Conservation (phyloP, 257 asterid species). For the Echites panduratus region DNA sequence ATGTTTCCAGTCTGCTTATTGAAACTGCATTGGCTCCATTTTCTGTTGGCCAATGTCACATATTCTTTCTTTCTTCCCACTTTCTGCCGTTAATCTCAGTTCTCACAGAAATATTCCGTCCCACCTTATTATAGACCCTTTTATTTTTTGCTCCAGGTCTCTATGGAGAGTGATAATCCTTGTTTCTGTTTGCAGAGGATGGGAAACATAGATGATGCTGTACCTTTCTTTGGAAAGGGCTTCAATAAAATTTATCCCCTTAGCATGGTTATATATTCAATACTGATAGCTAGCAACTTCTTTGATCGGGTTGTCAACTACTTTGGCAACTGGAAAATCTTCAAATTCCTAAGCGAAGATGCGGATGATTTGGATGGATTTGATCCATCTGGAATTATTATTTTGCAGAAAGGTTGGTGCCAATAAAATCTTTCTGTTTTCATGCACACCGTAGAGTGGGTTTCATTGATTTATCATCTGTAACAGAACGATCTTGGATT, state of each 20-base stretch:
- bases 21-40: background rate
- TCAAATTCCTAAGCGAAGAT: conserved; percentile 47
- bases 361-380: conserved; percentile 63
- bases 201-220: conserved; percentile 86
- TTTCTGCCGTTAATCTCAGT: background rate
- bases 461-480: background rate
- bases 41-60: background rate
- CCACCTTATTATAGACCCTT: background rate
- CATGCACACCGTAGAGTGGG: background rate
- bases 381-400: conserved; percentile 60
- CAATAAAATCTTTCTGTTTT: background rate
- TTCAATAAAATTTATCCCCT: conserved; percentile 77
- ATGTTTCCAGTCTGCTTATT: background rate
- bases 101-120: no score
- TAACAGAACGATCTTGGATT: conserved; percentile 62
- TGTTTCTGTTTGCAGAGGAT: conserved; percentile 49
- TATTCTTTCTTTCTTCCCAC: background rate
- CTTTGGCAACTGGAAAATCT: conserved; percentile 70
- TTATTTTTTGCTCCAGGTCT: background rate
- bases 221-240: conserved; percentile 76
- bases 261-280: conserved; percentile 66
- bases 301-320: conserved; percentile 47
- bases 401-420: conserved; percentile 56
- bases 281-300: conserved; percentile 58
- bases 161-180: background rate